Percentiles rank a stretch among this genome's conserved stretches.
These are phyloP conservation scores for Aspergillus piperis DNA, from an alignment of 2,329 filamentous ascomycete species.

Conservation along the genomic window DNA sequence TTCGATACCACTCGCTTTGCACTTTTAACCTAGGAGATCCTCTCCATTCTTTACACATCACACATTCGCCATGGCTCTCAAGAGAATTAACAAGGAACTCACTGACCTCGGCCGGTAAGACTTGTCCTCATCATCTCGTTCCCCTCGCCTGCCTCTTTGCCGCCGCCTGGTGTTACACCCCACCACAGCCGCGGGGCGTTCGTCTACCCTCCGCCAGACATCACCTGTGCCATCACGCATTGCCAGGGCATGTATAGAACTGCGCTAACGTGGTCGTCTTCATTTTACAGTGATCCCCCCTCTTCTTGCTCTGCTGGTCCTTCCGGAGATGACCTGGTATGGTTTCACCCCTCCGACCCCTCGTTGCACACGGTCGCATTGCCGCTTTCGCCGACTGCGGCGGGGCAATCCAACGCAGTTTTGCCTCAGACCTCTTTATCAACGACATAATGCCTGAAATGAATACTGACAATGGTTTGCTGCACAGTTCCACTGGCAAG, in stretches of 20 bases:
- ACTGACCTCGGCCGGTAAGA: conserved; percentile 55
- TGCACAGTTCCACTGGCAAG: conserved; percentile 97
- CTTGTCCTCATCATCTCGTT: conserved; percentile 12
- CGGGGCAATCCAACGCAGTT: conserved; percentile 23
- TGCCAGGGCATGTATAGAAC: background rate
- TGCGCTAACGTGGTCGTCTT: conserved; percentile 16
- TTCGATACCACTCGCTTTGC: conserved; percentile 16
- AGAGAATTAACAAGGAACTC: conserved; percentile 58
- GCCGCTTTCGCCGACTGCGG: conserved; percentile 22
- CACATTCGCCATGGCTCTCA: conserved; percentile 49
- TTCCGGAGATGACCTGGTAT: conserved; percentile 95
- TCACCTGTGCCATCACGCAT: background rate
- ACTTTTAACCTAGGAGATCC: conserved; percentile 10
- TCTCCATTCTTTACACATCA: conserved; percentile 16
- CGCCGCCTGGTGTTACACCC: conserved; percentile 14
- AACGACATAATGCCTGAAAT: background rate
- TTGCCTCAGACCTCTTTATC: background rate
- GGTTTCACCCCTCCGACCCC: conserved; percentile 35
- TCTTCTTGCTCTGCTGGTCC: conserved; percentile 98
- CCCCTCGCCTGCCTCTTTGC: conserved; percentile 5
- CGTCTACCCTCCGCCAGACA: background rate
- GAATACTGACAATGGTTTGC: conserved; percentile 33
- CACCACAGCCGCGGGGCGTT: conserved; percentile 27
- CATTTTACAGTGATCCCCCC: conserved; percentile 76
- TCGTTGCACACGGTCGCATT: conserved; percentile 15